A percentile compares a stretch with the other conserved stretches of the same genome.
Evolutionary conservation across 345 rosid species (phyloP).

Genomic region (Moricandia moricandioides): DNA sequence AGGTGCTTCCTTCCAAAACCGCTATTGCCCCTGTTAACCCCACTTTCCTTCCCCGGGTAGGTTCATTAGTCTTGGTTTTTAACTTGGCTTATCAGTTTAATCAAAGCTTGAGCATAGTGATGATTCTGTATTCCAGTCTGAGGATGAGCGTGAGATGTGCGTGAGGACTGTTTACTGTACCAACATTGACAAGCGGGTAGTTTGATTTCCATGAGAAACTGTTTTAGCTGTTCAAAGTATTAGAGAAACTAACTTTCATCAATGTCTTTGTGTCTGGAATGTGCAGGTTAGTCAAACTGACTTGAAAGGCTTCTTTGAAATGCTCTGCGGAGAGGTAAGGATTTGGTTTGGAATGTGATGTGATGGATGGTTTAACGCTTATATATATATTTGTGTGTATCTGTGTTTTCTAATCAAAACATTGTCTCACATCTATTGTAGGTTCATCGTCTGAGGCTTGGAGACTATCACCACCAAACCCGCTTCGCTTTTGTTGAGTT

Average conservation of each 20-base stretch:
- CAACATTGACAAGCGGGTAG: slow-evolving; percentile 92
- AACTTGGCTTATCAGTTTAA: neutral
- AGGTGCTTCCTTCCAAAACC: slow-evolving; percentile 96
- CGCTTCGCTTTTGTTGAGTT: slow-evolving; percentile 98
- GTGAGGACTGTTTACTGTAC: slow-evolving; percentile 95
- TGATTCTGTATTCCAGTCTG: slow-evolving; percentile 54
- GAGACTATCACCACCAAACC: slow-evolving; percentile 88
- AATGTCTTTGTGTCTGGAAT: slow-evolving; percentile 14
- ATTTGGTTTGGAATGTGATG: neutral
- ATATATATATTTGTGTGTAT: neutral
- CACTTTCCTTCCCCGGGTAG: slow-evolving; percentile 89
- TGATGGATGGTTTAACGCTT: neutral
- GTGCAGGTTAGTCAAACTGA: slow-evolving; percentile 79
- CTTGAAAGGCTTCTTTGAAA: slow-evolving; percentile 78
- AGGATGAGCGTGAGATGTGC: slow-evolving; percentile 98
- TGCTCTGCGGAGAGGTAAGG: slow-evolving; percentile 86
- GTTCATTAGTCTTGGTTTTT: slow-evolving; percentile 18
- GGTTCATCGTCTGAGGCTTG: slow-evolving; percentile 96
- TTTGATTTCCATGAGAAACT: slow-evolving; percentile 4
- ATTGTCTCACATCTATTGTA: slow-evolving; percentile 20
- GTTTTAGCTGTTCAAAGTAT: neutral
- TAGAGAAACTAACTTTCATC: neutral
- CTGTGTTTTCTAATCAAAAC: neutral
- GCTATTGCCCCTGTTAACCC: slow-evolving; percentile 99
- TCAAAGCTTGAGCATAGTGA: neutral